Base-by-base conservation (phyloP, 257 asterid species). In the Nicotiana undulata region DNA sequence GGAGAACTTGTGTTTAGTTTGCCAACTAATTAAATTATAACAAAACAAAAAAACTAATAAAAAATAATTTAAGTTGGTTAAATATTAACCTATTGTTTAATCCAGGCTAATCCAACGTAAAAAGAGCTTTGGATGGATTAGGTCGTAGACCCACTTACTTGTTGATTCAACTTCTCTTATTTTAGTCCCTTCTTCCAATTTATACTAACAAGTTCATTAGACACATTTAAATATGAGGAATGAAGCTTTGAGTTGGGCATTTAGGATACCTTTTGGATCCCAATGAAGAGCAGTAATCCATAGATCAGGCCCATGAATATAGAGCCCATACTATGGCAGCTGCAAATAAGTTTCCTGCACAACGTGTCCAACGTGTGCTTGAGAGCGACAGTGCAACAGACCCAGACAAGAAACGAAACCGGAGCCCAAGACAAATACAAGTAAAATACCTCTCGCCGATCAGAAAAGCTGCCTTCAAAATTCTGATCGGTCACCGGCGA, bases 321-420 rank as follows among this genome's bases (percentile, higher is more conserved):
- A 20, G 10, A 22, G 58, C 58, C 77, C 77, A 20, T 70, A 11
- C 15, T 70, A 6, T 12, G 58, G 55, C 18, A 70, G 34, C 58
- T 70, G 17, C 58, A n/a, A 20, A 20, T 58, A 44, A 70, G 77
- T 40, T 70, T 52, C 77, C 12, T 5, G 58, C 77, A 20, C 77
- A 32, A 70, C 59, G 77, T 26, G 49, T 32, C 13, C 4, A 59
- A 63, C 76, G 80, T 40, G 87, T 51, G 85, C 49, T 81, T 40
- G 53, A 52, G 74, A 68, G 63, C 55, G 75, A 65, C 56, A 3
- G 31, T 20, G 13, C 31, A 59, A 9, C 49, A 20, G 64, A 59
- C 11, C 16, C 9, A 20, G 6, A n/a, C 52, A 67, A 63, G 7
- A 24, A 68, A 20, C 34, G 58, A 70, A 24, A 70, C 13, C 20